Percentiles rank a stretch among this genome's conserved stretches.
Evolutionary conservation across 495 filamentous ascomycete species (phyloP).

Genomic region (Tuber brumale): DNA sequence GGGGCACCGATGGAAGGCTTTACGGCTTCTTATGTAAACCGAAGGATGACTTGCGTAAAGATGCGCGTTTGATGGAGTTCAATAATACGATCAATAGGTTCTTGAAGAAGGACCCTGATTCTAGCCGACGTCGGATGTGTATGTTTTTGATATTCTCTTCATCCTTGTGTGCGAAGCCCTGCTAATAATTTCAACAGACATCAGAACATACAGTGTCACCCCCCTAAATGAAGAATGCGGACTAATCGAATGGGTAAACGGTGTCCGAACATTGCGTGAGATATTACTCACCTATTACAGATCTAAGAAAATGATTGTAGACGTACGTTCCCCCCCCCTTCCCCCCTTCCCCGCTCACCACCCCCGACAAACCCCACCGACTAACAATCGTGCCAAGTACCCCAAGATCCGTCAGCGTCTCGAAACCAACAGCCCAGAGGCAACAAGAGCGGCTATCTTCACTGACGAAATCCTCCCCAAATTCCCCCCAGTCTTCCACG

Average conservation of each 20-base stretch:
- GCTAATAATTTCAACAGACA: conserved; percentile 51
- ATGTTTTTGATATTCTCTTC: conserved; percentile 27
- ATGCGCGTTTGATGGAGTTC: conserved; percentile 98
- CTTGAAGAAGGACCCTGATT: conserved; percentile 81
- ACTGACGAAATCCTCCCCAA: conserved; percentile 57
- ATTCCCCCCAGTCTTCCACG: conserved; percentile 75
- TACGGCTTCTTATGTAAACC: conserved; percentile 94
- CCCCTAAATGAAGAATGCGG: conserved; percentile 97
- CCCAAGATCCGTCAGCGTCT: conserved; percentile 54
- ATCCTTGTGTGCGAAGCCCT: neutral
- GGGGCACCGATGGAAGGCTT: conserved; percentile 76
- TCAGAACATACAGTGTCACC: conserved; percentile 94
- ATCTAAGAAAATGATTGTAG: conserved; percentile 56
- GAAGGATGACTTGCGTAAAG: conserved; percentile 94
- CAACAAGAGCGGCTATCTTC: conserved; percentile 55
- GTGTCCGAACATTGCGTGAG: conserved; percentile 85
- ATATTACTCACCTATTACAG: conserved; percentile 75
- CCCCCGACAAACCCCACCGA: neutral
- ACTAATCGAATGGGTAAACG: conserved; percentile 98
- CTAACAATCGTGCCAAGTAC: conserved; percentile 46
- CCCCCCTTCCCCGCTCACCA: neutral
- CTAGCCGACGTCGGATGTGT: conserved; percentile 72
- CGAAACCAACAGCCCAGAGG: conserved; percentile 52
- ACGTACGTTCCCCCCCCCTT: conserved; percentile 43
- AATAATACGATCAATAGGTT: conserved; percentile 95